phyloP scores from a whole-genome alignment of 345 rosid species.

The Raphanus raphanistrum region DNA sequence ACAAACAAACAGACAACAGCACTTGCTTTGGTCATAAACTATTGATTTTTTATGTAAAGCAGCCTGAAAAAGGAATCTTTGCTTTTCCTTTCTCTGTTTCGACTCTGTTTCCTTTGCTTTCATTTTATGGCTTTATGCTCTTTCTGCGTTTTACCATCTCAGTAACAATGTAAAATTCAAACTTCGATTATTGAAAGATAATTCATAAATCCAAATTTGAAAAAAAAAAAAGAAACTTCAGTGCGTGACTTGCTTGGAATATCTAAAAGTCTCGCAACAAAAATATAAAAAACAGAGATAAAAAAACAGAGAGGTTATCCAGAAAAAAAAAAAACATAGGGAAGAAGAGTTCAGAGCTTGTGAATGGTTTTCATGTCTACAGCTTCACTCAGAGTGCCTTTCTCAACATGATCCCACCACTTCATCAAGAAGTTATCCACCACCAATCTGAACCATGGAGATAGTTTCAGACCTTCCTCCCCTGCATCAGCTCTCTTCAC shows the following conservation, averaged over 20 bases:
- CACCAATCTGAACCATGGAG: conserved; percentile 70
- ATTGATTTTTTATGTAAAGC: neutral
- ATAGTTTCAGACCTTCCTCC: conserved; percentile 78
- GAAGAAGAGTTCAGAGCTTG: conserved; percentile 43
- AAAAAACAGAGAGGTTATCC: conserved; percentile 2
- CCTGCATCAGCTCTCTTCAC: conserved; percentile 91
- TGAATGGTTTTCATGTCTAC: conserved; percentile 82
- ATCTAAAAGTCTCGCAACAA: neutral
- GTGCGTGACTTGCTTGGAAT: neutral
- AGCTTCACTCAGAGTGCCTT: conserved; percentile 70
- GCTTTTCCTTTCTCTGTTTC: conserved; percentile 20
- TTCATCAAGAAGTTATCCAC: conserved; percentile 52
- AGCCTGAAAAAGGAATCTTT: conserved; percentile 30
- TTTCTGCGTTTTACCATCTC: neutral
- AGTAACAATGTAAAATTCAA: neutral
- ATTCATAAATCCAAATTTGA: neutral
- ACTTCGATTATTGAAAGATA: neutral
- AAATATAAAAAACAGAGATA: neutral
- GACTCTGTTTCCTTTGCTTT: conserved; percentile 22
- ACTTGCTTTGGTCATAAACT: conserved; percentile 3
- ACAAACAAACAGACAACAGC: neutral
- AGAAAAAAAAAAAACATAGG: neutral
- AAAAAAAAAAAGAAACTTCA: neutral
- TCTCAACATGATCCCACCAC: conserved; percentile 92
- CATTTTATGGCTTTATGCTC: neutral